Evolutionary conservation across 257 asterid genomes (phyloP), one percentile per base, ranked within the genome.

Genomic region (Prunella vulgaris): DNA sequence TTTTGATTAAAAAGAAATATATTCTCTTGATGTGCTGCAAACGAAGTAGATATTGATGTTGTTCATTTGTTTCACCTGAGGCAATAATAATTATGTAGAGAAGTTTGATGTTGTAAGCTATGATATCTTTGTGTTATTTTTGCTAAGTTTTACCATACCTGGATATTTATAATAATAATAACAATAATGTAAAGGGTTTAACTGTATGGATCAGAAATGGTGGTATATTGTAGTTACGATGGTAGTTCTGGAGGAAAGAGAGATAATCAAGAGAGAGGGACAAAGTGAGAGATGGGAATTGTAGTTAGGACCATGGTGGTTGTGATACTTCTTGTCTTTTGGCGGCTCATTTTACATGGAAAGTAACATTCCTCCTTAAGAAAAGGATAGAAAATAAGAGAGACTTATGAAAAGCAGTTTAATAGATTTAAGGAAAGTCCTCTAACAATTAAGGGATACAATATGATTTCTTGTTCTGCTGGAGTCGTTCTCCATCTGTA

Each of bases 1-100:
- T 71, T 60, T 13, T 46, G 68, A 49, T 71, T 60, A 3, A 38
- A 56, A 38, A 37, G 42, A 44, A 8, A 48, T n/a, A 17, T 49
- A 33, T 62, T 24, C 42, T 25, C 53, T 61, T 33, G 68, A n/a
- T n/a, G n/a, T n/a, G n/a, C 68, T 74, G 60, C 52, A 35, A 32
- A 27, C 2, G 17, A 37, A 68, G 21, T 13, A 17, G 33, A 61
- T 52, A 25, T 52, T 68, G 35, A 6, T 68, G 48, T 49, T 48
- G 27, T n/a, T 27, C 27, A 60, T 51, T 60, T 52, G 68, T 21
- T 32, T 32, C 57, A 10, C 17, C 22, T 28, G 66, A 30, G 64
- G 33, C 12, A 33, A 10, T 52, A 27, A 44, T 25, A 40, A 37
- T 40, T 30, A 5, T 67, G 28, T 14, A 20, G 10, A 46, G 61